Evolutionary conservation across 257 asterid species (phyloP).

Genomic region (Cinchona pubescens): DNA sequence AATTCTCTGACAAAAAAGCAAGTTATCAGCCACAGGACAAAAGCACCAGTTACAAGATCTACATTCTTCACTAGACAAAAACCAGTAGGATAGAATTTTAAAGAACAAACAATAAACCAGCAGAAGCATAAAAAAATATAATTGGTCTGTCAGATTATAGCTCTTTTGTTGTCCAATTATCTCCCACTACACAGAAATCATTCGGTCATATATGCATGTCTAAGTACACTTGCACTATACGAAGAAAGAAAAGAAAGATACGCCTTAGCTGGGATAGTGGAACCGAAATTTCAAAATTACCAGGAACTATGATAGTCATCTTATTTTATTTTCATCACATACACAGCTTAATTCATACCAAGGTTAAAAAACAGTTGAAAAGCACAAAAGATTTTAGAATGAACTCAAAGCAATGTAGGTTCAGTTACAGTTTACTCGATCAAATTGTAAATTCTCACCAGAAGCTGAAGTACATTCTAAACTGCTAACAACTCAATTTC

Average conservation of each 20-base stretch:
- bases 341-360: background rate
- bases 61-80: background rate
- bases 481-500: background rate
- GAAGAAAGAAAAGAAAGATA: background rate
- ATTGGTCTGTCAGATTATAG: background rate
- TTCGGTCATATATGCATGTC: background rate
- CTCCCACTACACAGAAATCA: background rate
- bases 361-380: background rate
- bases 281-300: background rate
- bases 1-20: slow-evolving; percentile 64
- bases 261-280: background rate
- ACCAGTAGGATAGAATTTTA: background rate
- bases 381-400: background rate
- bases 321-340: background rate
- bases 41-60: background rate
- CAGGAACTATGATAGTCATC: background rate
- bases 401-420: background rate
- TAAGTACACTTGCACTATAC: background rate
- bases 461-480: background rate
- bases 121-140: background rate
- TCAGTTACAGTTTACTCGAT: background rate
- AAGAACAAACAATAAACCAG: background rate
- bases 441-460: background rate
- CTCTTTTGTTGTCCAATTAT: background rate
- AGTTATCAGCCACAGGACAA: background rate